Evolutionary conservation across 2,329 filamentous ascomycete genomes (phyloP).

Genomic region (Capronia epimyces): DNA sequence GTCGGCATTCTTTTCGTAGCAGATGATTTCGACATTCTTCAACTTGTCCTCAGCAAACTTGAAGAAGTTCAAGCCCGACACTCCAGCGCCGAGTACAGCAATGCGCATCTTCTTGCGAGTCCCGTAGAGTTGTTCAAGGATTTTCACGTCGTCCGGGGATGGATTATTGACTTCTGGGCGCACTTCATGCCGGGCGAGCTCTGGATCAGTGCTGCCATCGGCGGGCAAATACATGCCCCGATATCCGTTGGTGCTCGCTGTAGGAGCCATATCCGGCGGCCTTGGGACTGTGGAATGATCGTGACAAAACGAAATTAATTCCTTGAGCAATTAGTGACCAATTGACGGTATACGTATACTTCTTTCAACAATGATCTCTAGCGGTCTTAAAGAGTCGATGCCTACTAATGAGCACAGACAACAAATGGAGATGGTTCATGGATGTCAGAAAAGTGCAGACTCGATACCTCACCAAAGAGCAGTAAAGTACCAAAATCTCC

Average conservation of each 20-base stretch:
- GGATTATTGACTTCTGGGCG: slow-evolving; percentile 14
- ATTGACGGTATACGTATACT: too few species aligned
- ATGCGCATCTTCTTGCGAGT: slow-evolving; percentile 23
- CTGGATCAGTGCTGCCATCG: slow-evolving; percentile 8
- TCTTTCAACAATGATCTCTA: too few species aligned
- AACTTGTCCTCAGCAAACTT: slow-evolving; percentile 16
- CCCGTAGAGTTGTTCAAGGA: slow-evolving; percentile 20
- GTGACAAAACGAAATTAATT: too few species aligned
- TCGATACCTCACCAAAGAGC: too few species aligned
- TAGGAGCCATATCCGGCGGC: slow-evolving; percentile 8
- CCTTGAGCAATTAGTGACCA: too few species aligned
- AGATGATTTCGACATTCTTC: slow-evolving; percentile 26
- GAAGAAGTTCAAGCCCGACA: slow-evolving; percentile 21
- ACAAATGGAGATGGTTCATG: too few species aligned
- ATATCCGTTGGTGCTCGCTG: slow-evolving; percentile 12
- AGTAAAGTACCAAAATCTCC: too few species aligned
- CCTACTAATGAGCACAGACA: too few species aligned
- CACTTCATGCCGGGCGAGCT: slow-evolving; percentile 3
- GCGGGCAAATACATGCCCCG: slow-evolving; percentile 15
- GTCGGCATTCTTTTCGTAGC: slow-evolving; percentile 35
- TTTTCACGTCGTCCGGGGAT: slow-evolving; percentile 10
- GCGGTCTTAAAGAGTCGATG: too few species aligned
- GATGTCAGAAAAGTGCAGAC: too few species aligned
- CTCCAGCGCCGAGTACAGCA: slow-evolving; percentile 24
- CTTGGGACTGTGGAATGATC: background rate